These are phyloP conservation scores for Yamadazyma buinensis DNA, from an alignment of 1,139 yeast genomes.

Conservation along the genomic window DNA sequence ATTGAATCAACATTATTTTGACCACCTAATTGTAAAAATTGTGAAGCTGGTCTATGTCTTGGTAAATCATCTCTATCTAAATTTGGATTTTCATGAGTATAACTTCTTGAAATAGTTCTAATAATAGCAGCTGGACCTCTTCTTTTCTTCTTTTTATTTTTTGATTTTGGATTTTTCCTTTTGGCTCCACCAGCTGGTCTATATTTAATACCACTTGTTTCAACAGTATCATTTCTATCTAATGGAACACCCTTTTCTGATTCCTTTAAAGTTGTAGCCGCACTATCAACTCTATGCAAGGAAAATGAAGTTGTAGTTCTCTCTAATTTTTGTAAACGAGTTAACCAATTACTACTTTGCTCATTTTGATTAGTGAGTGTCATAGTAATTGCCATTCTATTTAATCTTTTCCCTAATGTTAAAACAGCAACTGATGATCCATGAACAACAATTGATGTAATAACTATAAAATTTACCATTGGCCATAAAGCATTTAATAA, in stretches of 20 bases:
- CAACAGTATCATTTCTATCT: slow-evolving; percentile 37
- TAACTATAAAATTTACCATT: slow-evolving; percentile 74
- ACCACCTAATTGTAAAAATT: slow-evolving; percentile 41
- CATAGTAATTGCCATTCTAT: slow-evolving; percentile 91
- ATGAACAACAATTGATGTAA: slow-evolving; percentile 87
- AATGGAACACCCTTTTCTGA: slow-evolving; percentile 14
- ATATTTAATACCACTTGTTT: slow-evolving; percentile 66
- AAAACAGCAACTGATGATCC: slow-evolving; percentile 97
- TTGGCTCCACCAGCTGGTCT: slow-evolving; percentile 80
- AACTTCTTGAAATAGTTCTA: slow-evolving; percentile 28
- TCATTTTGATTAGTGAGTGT: slow-evolving; percentile 76
- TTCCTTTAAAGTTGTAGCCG: slow-evolving; percentile 20
- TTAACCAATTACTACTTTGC: slow-evolving; percentile 70
- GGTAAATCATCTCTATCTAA: slow-evolving; percentile 15
- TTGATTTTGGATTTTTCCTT: slow-evolving; percentile 40
- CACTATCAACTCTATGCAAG: slow-evolving; percentile 74
- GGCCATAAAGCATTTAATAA: slow-evolving; percentile 86
- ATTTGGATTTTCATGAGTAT: slow-evolving; percentile 22
- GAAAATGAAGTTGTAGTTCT: slow-evolving; percentile 72
- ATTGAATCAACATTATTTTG: slow-evolving; percentile 15
- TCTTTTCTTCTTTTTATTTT: slow-evolving; percentile 20
- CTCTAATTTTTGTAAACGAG: slow-evolving; percentile 78
- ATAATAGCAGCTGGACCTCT: slow-evolving; percentile 24
- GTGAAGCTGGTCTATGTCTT: slow-evolving; percentile 39
- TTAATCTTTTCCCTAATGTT: slow-evolving; percentile 82